Evolutionary conservation across 108 stramenopile species (phyloP), one percentile per base, ranked within the genome.

Genomic region (Ochromonas danica): DNA sequence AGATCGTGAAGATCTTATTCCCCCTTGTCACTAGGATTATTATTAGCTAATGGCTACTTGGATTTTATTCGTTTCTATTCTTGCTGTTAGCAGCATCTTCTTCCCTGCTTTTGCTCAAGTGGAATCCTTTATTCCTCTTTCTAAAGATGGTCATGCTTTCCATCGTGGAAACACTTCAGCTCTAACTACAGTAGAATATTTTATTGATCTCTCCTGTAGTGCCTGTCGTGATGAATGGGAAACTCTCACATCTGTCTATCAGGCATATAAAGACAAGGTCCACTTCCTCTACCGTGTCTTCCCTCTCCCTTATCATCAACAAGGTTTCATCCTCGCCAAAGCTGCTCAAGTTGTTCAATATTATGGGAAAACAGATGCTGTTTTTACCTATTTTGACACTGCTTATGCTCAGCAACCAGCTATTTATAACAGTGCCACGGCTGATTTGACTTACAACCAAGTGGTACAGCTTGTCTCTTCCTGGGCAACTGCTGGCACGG

Each of bases 301-400:
- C 67, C 67, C 67, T 70, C 67, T 70, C 14, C 67, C 67, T 22
- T 70, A 70, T 40, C 67, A 70, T 31, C 67, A 70, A 40, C 67
- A 70, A 31, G 67, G 39, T 40, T 70, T 70, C 40, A 70, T 70
- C 40, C 14, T 70, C 22, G 36, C 67, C 17, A 70, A 70, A 70
- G 67, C 14, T 70, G 67, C 67, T 40, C 40, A 38, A 22, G 40
- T 40, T 22, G 67, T 70, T 17, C 10, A 40, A 14, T 10, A 10
- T 70, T 40, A 70, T 70, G 67, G 14, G 10, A 22, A 22, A 10
- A 17, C 67, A 31, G 67, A 57, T 10, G 51, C 67, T 17, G 67
- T 22, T 14, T 70, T 70, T 40, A 70, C 10, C 17, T 70, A 70
- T 40, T 31, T 70, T 38, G 67, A 70, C 40, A 70, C 67, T 40